Conservation (phyloP, 768 basidiomycete species). For the Lactarius indigo region DNA sequence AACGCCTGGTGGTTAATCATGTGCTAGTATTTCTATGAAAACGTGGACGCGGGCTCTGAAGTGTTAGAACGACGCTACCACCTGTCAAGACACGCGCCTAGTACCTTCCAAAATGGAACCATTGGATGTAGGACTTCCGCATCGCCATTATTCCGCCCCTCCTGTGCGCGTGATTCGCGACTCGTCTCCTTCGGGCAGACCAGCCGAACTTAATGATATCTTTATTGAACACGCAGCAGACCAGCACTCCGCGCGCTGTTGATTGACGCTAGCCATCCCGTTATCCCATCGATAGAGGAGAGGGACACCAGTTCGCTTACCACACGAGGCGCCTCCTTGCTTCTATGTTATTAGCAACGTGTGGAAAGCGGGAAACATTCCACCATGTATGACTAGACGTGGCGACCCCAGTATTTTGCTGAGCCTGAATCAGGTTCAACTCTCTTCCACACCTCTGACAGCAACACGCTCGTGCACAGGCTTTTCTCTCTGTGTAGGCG, state of each 20-base stretch:
- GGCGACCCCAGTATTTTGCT: background rate
- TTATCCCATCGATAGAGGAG: constrained; percentile 9
- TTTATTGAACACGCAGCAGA: background rate
- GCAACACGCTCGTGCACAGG: background rate
- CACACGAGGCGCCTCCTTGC: constrained; percentile 2
- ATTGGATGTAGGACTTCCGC: background rate
- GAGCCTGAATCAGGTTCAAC: background rate
- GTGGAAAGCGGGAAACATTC: background rate
- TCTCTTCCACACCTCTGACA: background rate
- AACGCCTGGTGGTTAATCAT: background rate
- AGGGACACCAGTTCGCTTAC: constrained; percentile 1
- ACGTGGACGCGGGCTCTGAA: background rate
- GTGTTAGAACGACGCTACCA: background rate
- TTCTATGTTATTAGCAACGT: background rate
- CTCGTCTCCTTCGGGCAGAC: background rate
- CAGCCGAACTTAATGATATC: background rate
- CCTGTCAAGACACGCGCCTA: background rate
- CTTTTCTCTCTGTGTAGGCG: background rate
- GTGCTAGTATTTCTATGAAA: background rate
- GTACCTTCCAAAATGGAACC: background rate
- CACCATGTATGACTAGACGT: background rate
- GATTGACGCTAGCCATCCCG: background rate
- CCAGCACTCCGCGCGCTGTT: background rate
- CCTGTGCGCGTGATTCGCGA: constrained; percentile 2
- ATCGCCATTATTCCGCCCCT: background rate